Evolutionary conservation across 106 monocot species (phyloP), one percentile per base, ranked within the genome.

Genomic region (Dioscorea zingiberensis): DNA sequence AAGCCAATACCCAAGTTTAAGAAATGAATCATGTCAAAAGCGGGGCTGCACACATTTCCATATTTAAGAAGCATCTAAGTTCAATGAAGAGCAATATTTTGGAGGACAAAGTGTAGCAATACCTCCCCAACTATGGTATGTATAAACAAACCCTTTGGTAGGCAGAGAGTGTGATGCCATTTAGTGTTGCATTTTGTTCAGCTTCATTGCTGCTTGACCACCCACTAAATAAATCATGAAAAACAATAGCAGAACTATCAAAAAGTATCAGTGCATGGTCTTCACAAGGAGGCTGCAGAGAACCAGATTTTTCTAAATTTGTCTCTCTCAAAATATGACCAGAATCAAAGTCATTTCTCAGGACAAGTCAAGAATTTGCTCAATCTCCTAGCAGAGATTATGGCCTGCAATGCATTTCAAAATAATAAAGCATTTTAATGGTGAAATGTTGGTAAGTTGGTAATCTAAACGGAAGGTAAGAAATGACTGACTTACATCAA

Each of bases 41-140:
- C 38, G 6, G 6, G 0, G 10, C 38, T 2, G 38, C 38, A 38
- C 38, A 38, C 10, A 38, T 38, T 38, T 38, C 38, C 38, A 38
- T 38, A 38, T 38, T 38, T 6, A 38, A 38, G 38, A 10, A 38
- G 38, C 38, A 38, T 38, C 0, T 6, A 38, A 2, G 6, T 38
- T 38, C 38, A 8, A 38, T 8, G 38, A 38, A 38, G 10, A 38
- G 38, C 38, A 38, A 38, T 38, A 38, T 6, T 38, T 38, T 38
- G 38, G 38, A 38, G 38, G 38, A 38, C 4, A 0, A 38, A 38
- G 38, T 38, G 38, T 38, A 38, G 38, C 4, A 9, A 15, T 38
- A 98, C 97, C 97, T 98, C 97, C 24, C 97, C 97, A 71, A 89
- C 67, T 30, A 98, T 68, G 18, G 80, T 86, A 73, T n/a, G n/a